These are phyloP conservation scores for Xylaria sp. DNA, from an alignment of 2,329 filamentous ascomycete species.

Conservation along the genomic window DNA sequence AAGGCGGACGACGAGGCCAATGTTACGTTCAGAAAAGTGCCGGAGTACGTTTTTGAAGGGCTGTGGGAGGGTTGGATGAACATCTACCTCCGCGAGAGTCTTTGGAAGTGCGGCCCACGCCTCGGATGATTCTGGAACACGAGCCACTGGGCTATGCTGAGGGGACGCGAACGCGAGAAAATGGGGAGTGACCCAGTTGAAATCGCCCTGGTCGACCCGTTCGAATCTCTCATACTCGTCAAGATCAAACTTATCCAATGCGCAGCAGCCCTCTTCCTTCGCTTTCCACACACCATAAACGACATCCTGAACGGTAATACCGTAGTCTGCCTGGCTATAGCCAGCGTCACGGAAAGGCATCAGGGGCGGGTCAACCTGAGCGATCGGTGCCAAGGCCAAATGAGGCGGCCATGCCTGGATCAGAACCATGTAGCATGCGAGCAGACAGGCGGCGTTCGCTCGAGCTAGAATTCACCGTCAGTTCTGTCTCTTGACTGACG, in stretches of 20 bases:
- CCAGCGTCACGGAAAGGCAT: constrained; percentile 99
- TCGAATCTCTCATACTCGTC: constrained; percentile 98
- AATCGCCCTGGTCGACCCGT: constrained; percentile 96
- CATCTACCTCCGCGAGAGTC: constrained; percentile 76
- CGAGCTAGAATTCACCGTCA: constrained; percentile 66
- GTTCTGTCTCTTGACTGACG: constrained; percentile 25
- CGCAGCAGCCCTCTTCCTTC: constrained; percentile 93
- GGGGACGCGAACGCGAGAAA: constrained; percentile 98
- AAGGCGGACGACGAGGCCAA: constrained; percentile 92
- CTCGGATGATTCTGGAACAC: constrained; percentile 77
- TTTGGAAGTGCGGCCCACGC: constrained; percentile 79
- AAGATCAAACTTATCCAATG: constrained; percentile 91
- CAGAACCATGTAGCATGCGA: constrained; percentile 98
- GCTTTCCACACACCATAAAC: constrained; percentile 99
- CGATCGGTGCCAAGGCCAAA: constrained; percentile 91
- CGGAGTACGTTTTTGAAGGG: constrained; percentile 96
- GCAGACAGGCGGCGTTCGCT: constrained; percentile 91
- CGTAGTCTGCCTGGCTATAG: constrained; percentile 98
- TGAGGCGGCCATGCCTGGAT: constrained; percentile 98
- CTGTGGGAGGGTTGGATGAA: constrained; percentile 75
- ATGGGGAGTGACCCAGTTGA: constrained; percentile 97
- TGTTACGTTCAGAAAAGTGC: constrained; percentile 87
- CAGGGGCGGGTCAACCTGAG: constrained; percentile 94
- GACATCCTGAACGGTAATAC: constrained; percentile 94
- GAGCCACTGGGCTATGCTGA: constrained; percentile 79